Conservation (phyloP, 2,329 filamentous ascomycete genomes). For the Byssoonygena ceratinophila region DNA sequence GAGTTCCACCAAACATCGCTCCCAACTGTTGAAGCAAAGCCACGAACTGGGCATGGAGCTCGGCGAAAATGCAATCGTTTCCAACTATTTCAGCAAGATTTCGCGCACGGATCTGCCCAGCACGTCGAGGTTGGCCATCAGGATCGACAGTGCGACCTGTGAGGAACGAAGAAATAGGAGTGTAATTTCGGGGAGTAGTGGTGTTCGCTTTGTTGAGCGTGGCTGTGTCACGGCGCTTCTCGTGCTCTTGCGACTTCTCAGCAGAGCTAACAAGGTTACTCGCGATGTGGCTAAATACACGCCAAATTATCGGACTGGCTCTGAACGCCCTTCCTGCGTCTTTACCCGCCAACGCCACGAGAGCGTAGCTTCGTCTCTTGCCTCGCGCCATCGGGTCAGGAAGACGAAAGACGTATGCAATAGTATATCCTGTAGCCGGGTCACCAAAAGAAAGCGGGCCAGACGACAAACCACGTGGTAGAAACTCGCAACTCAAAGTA, state of each 20-base stretch:
- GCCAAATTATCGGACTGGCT: conserved; percentile 41
- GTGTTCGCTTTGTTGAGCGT: background rate
- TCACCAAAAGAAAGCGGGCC: conserved; percentile 51
- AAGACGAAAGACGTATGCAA: conserved; percentile 50
- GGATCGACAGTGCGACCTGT: conserved; percentile 47
- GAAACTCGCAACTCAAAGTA: conserved; percentile 47
- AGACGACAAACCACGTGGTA: conserved; percentile 46
- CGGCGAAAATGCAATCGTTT: conserved; percentile 48
- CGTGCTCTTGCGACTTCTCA: conserved; percentile 36
- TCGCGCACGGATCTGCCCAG: conserved; percentile 45
- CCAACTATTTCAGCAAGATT: conserved; percentile 50
- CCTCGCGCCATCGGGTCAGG: conserved; percentile 49
- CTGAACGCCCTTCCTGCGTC: conserved; percentile 40
- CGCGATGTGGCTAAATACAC: conserved; percentile 46
- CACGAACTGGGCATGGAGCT: conserved; percentile 46
- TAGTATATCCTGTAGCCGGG: conserved; percentile 46
- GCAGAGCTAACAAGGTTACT: conserved; percentile 41
- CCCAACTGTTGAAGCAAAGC: conserved; percentile 40
- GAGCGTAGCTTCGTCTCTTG: conserved; percentile 46
- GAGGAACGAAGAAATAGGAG: conserved; percentile 49
- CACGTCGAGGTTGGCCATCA: conserved; percentile 44
- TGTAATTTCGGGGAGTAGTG: conserved; percentile 34
- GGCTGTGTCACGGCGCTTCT: conserved; percentile 32
- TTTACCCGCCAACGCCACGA: conserved; percentile 47
- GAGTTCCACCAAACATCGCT: conserved; percentile 36